A percentile compares a stretch with the other conserved stretches of the same genome.
Conservation (phyloP, 2,329 filamentous ascomycete species). For the Ramularia collo-cygni region DNA sequence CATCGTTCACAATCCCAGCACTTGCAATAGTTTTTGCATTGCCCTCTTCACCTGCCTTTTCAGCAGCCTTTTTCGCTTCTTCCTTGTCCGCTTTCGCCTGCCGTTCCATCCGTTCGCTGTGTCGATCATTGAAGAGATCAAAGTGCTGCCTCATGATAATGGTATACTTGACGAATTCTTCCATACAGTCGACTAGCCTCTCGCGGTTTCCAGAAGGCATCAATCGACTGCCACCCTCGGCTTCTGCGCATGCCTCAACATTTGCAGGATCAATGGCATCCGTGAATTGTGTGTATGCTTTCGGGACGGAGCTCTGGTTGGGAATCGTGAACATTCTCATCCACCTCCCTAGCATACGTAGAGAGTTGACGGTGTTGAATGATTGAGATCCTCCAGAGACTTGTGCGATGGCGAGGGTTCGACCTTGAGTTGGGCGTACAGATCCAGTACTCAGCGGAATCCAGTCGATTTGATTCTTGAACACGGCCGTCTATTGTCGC, state of each 20-base stretch:
- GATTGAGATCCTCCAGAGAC: constrained; percentile 59
- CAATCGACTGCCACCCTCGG: constrained; percentile 24
- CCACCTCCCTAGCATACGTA: constrained; percentile 61
- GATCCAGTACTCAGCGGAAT: constrained; percentile 56
- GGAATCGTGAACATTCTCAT: constrained; percentile 44
- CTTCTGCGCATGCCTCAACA: constrained; percentile 13
- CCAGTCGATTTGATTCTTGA: constrained; percentile 68
- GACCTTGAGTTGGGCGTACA: constrained; percentile 59
- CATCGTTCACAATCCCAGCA: constrained; percentile 5
- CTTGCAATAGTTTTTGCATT: constrained; percentile 7
- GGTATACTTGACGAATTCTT: constrained; percentile 64
- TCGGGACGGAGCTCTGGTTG: constrained; percentile 59
- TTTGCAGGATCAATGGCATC: constrained; percentile 32
- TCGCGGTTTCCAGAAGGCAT: constrained; percentile 23
- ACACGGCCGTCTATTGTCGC: constrained; percentile 49
- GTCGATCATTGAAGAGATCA: constrained; percentile 55
- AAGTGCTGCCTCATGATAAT: constrained; percentile 58
- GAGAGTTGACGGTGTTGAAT: constrained; percentile 60
- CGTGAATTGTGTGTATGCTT: constrained; percentile 57
- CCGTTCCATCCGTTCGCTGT: constrained; percentile 46
- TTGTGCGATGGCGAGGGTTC: constrained; percentile 56
- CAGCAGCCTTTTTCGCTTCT: neutral
- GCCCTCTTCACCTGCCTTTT: constrained; percentile 7
- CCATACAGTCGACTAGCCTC: constrained; percentile 43
- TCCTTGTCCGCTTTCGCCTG: constrained; percentile 7